Evolutionary conservation across 2,329 filamentous ascomycete genomes (phyloP).

Genomic region (Sporothrix dimorphospora): DNA sequence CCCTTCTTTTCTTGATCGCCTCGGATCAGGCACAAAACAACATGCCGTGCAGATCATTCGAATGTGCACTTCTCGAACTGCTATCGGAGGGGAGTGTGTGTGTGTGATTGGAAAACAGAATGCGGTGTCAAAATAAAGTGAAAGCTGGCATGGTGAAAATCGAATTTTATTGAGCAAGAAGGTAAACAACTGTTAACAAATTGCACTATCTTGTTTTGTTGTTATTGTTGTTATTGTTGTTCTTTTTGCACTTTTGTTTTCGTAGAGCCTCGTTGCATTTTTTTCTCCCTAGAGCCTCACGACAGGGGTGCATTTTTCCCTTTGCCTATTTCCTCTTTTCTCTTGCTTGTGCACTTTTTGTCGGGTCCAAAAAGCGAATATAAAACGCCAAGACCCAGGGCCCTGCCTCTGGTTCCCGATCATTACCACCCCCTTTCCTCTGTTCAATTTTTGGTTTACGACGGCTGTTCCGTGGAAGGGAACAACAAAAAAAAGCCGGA

Average conservation of each 20-base stretch:
- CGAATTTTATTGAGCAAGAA: neutral
- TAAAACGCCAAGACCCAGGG: constrained; percentile 17
- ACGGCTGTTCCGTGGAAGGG: neutral
- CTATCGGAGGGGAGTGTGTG: neutral
- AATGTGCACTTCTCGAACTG: neutral
- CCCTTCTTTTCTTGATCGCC: neutral
- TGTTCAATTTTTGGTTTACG: neutral
- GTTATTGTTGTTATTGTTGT: neutral
- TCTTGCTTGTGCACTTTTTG: neutral
- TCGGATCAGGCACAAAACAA: constrained; percentile 21
- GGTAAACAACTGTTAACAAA: neutral
- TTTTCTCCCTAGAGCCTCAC: neutral
- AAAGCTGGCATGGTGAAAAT: neutral
- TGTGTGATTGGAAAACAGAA: neutral
- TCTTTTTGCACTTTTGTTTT: constrained; percentile 1
- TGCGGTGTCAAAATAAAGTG: neutral
- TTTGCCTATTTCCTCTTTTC: neutral
- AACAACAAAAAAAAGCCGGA: neutral
- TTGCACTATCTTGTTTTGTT: neutral
- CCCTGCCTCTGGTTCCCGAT: neutral
- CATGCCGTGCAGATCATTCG: constrained; percentile 17
- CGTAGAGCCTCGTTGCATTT: neutral
- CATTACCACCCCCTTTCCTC: neutral
- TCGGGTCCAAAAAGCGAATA: constrained; percentile 8
- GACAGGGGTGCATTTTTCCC: neutral